These are phyloP conservation scores for Paraurostyla sp. DNA, from an alignment of 73 alveolate species.

Conservation along the genomic window DNA sequence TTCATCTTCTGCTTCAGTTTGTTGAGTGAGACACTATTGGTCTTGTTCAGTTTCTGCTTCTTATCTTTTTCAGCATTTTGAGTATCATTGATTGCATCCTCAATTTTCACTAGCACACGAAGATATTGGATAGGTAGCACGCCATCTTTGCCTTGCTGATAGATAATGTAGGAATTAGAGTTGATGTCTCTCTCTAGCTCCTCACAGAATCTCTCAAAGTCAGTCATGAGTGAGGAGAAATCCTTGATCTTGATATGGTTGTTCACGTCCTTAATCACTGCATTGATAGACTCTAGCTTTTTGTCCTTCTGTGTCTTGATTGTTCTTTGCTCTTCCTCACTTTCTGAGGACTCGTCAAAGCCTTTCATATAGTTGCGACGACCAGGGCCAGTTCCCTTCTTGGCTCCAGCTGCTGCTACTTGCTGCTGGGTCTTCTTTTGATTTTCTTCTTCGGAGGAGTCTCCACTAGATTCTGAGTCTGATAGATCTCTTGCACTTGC, in stretches of 20 bases:
- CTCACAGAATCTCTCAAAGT: slow-evolving; percentile 64
- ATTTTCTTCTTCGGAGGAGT: slow-evolving; percentile 13
- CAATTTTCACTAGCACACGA: slow-evolving; percentile 52
- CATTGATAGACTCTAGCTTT: slow-evolving; percentile 37
- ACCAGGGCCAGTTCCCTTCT: background rate
- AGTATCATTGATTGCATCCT: slow-evolving; percentile 50
- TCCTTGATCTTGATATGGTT: slow-evolving; percentile 75
- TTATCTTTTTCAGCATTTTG: slow-evolving; percentile 10
- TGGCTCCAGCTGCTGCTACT: background rate
- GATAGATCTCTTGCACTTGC: slow-evolving; percentile 50
- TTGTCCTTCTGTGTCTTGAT: slow-evolving; percentile 60
- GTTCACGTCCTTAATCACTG: slow-evolving; percentile 43
- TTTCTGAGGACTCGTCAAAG: slow-evolving; percentile 51
- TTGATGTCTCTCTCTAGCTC: slow-evolving; percentile 40
- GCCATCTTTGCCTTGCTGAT: background rate
- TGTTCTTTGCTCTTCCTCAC: slow-evolving; percentile 67
- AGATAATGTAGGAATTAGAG: background rate
- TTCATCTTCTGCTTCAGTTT: slow-evolving; percentile 73
- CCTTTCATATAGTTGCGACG: background rate
- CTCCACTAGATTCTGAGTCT: slow-evolving; percentile 46
- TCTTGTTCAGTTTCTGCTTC: slow-evolving; percentile 65
- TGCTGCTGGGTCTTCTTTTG: background rate
- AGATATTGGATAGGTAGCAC: slow-evolving; percentile 40
- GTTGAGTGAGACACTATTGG: slow-evolving; percentile 51
- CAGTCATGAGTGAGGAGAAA: slow-evolving; percentile 52